A percentile compares a stretch with the other conserved stretches of the same genome.
These are phyloP conservation scores for Auricularia heimuer DNA, from an alignment of 768 basidiomycete genomes.

Conservation along the genomic window DNA sequence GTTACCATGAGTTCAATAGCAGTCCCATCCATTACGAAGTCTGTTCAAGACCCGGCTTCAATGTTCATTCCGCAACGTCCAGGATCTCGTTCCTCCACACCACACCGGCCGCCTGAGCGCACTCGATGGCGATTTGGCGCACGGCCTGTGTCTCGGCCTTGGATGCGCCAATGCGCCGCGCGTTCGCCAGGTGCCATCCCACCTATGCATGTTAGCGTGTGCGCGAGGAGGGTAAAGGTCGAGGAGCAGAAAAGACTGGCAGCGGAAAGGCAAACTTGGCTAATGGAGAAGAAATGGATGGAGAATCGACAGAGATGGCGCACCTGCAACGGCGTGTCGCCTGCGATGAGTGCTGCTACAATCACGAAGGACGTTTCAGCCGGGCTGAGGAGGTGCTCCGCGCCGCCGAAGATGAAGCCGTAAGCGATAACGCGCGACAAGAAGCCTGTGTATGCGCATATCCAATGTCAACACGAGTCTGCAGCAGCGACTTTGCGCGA, in stretches of 20 bases:
- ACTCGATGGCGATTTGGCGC: conserved; percentile 43
- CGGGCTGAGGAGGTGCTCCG: conserved; percentile 31
- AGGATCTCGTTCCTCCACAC: conserved; percentile 45
- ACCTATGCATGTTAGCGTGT: conserved; percentile 11
- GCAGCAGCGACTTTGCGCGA: background rate
- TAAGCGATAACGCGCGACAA: conserved; percentile 47
- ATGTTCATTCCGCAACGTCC: conserved; percentile 15
- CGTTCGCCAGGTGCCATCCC: conserved; percentile 54
- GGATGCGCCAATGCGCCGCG: conserved; percentile 41
- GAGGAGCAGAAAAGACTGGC: background rate
- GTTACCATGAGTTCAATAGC: no score
- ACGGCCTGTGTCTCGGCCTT: conserved; percentile 43
- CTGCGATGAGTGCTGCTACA: conserved; percentile 52
- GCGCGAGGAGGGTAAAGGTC: background rate
- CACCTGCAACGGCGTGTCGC: conserved; percentile 50
- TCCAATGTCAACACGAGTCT: background rate
- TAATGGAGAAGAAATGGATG: background rate
- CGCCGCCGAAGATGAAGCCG: conserved; percentile 43
- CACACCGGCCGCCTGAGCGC: conserved; percentile 39
- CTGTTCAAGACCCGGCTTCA: no score
- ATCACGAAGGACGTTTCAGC: conserved; percentile 51
- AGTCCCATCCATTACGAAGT: no score
- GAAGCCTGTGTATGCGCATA: background rate
- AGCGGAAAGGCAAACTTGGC: background rate
- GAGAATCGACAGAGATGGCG: background rate